phyloP scores from a whole-genome alignment of 768 basidiomycete genomes.

The Pulveroboletus ravenelii region DNA sequence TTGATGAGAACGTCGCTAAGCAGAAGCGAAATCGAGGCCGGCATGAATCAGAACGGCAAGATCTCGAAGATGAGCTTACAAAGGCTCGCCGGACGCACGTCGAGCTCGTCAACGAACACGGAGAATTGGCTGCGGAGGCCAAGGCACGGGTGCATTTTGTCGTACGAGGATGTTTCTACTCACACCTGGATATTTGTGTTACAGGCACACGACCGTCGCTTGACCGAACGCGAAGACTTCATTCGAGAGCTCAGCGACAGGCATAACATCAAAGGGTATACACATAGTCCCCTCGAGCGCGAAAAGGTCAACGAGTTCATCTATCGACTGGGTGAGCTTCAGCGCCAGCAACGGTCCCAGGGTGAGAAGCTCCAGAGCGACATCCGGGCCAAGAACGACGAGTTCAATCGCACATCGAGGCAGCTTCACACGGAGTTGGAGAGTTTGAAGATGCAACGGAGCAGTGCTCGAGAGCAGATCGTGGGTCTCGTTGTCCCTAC shows the following conservation, averaged over 20 bases:
- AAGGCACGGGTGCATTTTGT: slow-evolving; percentile 42
- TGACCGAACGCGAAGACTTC: slow-evolving; percentile 65
- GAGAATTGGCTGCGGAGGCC: slow-evolving; percentile 66
- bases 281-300: slow-evolving; percentile 62
- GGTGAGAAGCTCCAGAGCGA: slow-evolving; percentile 69
- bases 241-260: slow-evolving; percentile 67
- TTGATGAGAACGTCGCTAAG: slow-evolving; percentile 51
- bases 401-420: slow-evolving; percentile 57
- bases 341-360: slow-evolving; percentile 56
- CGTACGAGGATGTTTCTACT: not conserved
- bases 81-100: slow-evolving; percentile 49
- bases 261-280: slow-evolving; percentile 71
- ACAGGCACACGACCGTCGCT: slow-evolving; percentile 70
- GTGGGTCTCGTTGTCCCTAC: slow-evolving; percentile 34
- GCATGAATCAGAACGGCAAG: slow-evolving; percentile 51
- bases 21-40: slow-evolving; percentile 46
- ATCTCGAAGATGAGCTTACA: slow-evolving; percentile 56
- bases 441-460: slow-evolving; percentile 48
- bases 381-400: slow-evolving; percentile 51
- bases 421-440: slow-evolving; percentile 54
- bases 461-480: slow-evolving; percentile 50
- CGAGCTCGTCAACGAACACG: slow-evolving; percentile 55
- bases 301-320: slow-evolving; percentile 73
- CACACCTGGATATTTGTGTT: not conserved
- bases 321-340: slow-evolving; percentile 56